These are phyloP conservation scores for Pichia terricola DNA, from an alignment of 1,139 yeast species.

Conservation along the genomic window DNA sequence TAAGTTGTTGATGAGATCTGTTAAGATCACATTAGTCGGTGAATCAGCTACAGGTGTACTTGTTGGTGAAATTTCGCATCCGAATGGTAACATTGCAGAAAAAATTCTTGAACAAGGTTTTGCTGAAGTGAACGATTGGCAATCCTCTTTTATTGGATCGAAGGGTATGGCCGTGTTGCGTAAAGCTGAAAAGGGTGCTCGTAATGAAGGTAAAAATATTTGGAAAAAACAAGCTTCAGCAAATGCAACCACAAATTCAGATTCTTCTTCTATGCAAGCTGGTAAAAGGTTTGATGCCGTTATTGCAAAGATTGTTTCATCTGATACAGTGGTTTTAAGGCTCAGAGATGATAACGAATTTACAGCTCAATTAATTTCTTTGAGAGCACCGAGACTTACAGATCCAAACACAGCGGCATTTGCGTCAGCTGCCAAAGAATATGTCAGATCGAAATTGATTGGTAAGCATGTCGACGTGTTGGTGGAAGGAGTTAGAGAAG, in stretches of 20 bases:
- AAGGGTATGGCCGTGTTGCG: conserved; percentile 52
- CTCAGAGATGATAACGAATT: conserved; percentile 39
- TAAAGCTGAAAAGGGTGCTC: conserved; percentile 61
- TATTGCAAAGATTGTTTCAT: conserved; percentile 52
- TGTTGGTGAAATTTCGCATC: conserved; percentile 47
- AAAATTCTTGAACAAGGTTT: conserved; percentile 59
- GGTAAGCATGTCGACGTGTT: conserved; percentile 57
- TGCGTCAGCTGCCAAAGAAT: conserved; percentile 62
- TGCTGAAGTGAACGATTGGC: conserved; percentile 78
- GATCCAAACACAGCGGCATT: conserved; percentile 53
- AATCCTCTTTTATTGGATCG: conserved; percentile 63
- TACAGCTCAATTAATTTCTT: conserved; percentile 65
- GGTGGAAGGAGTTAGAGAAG: conserved; percentile 60
- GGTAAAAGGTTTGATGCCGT: conserved; percentile 48
- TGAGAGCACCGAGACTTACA: conserved; percentile 60
- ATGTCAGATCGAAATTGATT: conserved; percentile 54
- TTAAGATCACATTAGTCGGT: conserved; percentile 51
- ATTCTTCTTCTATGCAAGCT: conserved; percentile 19
- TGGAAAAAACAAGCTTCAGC: conserved; percentile 37
- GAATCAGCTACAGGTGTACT: conserved; percentile 56
- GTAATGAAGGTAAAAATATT: conserved; percentile 48
- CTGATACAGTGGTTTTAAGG: conserved; percentile 56
- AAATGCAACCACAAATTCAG: conserved; percentile 14
- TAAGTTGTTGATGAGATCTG: conserved; percentile 57
- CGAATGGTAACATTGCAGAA: conserved; percentile 71